Conservation (phyloP, 495 filamentous ascomycete genomes). For the Glonium stellatum region DNA sequence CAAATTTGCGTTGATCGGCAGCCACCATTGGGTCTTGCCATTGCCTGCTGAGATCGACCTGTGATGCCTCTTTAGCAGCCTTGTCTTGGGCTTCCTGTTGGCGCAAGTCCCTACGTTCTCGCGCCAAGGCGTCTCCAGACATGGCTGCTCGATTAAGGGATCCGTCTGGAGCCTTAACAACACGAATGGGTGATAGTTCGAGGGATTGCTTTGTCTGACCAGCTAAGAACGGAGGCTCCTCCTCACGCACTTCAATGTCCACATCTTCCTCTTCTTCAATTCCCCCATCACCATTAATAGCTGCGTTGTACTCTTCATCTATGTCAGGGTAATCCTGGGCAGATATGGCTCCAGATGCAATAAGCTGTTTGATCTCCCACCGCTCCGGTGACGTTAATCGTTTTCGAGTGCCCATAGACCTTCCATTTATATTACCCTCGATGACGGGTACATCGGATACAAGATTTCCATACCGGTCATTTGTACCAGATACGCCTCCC, state of each 20-base stretch:
- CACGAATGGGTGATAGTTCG: slow-evolving; percentile 88
- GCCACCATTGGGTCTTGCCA: slow-evolving; percentile 96
- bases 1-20: slow-evolving; percentile 78
- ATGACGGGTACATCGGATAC: slow-evolving; percentile 57
- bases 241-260: slow-evolving; percentile 92
- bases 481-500: slow-evolving; percentile 43
- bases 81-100: slow-evolving; percentile 84
- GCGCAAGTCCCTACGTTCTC: slow-evolving; percentile 79
- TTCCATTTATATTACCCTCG: slow-evolving; percentile 52
- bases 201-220: slow-evolving; percentile 95
- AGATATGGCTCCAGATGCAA: slow-evolving; percentile 86
- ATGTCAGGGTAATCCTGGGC: slow-evolving; percentile 90
- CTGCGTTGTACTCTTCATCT: slow-evolving; percentile 87
- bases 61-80: slow-evolving; percentile 66
- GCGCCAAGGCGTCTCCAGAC: slow-evolving; percentile 82
- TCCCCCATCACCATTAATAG: slow-evolving; percentile 73
- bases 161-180: slow-evolving; percentile 95
- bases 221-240: slow-evolving; percentile 92
- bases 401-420: slow-evolving; percentile 60
- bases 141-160: slow-evolving; percentile 92
- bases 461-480: slow-evolving; percentile 53
- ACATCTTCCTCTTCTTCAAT: slow-evolving; percentile 96
- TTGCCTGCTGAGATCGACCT: slow-evolving; percentile 81
- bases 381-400: slow-evolving; percentile 91
- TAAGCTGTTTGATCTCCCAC: slow-evolving; percentile 96